Percentiles rank a stretch among this genome's conserved stretches.
Conservation (phyloP, 148 eudicot species). For the Fagopyrum esculentum region DNA sequence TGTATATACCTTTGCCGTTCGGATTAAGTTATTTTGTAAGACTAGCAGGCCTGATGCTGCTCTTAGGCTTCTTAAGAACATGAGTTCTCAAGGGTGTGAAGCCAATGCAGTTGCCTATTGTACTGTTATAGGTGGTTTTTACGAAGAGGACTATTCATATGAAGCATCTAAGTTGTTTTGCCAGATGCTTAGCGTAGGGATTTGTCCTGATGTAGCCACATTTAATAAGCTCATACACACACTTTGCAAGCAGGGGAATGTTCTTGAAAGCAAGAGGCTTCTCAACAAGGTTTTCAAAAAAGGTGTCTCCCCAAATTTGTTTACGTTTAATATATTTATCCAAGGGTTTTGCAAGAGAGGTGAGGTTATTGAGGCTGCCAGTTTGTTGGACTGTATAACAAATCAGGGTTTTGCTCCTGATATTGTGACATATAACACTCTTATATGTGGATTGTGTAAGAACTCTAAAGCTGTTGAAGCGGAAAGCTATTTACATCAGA, state of each 20-base stretch:
- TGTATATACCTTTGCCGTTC: conserved; percentile 69
- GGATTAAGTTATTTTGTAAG: conserved; percentile 90
- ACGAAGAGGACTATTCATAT: conserved; percentile 36
- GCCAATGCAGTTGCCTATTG: conserved; percentile 82
- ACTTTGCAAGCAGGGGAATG: conserved; percentile 60
- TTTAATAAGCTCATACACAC: conserved; percentile 79
- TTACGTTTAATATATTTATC: conserved; percentile 68
- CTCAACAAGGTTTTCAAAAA: conserved; percentile 73
- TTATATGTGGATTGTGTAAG: conserved; percentile 77
- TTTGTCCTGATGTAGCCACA: conserved; percentile 56
- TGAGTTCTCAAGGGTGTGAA: conserved; percentile 63
- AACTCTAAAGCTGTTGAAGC: conserved; percentile 57
- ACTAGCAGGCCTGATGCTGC: conserved; percentile 67
- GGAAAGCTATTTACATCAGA: conserved; percentile 58
- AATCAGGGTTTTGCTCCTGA: conserved; percentile 64
- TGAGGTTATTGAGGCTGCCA: conserved; percentile 51
- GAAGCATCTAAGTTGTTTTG: conserved; percentile 70
- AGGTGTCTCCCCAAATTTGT: conserved; percentile 80
- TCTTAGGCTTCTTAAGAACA: conserved; percentile 69
- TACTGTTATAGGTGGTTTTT: conserved; percentile 71
- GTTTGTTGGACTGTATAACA: conserved; percentile 36
- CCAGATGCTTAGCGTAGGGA: conserved; percentile 69
- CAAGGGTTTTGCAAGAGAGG: conserved; percentile 75
- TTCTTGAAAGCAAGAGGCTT: conserved; percentile 60
- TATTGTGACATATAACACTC: conserved; percentile 76